Evolutionary conservation across 2,329 filamentous ascomycete species (phyloP).

Genomic region (Microdochium nivale): DNA sequence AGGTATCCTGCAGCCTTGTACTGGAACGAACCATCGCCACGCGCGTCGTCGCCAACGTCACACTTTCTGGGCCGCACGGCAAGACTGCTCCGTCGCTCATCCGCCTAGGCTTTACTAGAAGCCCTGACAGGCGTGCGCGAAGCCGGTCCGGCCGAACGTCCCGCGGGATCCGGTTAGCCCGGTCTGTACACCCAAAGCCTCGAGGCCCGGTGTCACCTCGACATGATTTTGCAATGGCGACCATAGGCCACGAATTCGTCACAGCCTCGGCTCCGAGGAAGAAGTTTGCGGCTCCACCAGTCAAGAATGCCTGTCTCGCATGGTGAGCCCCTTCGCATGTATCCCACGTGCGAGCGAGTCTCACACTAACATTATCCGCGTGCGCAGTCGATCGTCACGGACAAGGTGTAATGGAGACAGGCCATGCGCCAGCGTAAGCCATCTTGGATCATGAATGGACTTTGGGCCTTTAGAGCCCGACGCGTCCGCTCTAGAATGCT

Average conservation of each 20-base stretch:
- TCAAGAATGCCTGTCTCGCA: conserved; percentile 40
- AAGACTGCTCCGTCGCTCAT: too few relatives aligned
- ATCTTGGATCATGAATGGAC: conserved; percentile 3
- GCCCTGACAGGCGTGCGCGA: too few relatives aligned
- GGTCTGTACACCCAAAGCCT: too few relatives aligned
- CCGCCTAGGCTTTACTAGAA: too few relatives aligned
- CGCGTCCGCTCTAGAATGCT: conserved; percentile 6
- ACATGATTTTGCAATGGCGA: background rate
- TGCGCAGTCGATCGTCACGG: conserved; percentile 31
- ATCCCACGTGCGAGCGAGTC: background rate
- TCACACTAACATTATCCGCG: conserved; percentile 4
- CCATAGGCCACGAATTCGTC: background rate
- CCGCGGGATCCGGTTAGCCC: too few relatives aligned
- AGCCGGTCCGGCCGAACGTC: too few relatives aligned
- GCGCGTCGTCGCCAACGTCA: too few relatives aligned
- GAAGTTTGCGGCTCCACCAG: conserved; percentile 37
- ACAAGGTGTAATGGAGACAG: conserved; percentile 37
- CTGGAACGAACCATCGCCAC: too few relatives aligned
- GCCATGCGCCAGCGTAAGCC: conserved; percentile 32
- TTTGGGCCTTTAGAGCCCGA: conserved; percentile 4
- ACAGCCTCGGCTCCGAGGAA: conserved; percentile 10
- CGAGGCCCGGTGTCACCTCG: background rate
- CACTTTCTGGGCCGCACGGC: too few relatives aligned
- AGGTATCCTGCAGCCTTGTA: too few relatives aligned
- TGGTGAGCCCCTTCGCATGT: conserved; percentile 28